Evolutionary conservation across 768 basidiomycete genomes (phyloP).

Genomic region (Cubamyces sp.): DNA sequence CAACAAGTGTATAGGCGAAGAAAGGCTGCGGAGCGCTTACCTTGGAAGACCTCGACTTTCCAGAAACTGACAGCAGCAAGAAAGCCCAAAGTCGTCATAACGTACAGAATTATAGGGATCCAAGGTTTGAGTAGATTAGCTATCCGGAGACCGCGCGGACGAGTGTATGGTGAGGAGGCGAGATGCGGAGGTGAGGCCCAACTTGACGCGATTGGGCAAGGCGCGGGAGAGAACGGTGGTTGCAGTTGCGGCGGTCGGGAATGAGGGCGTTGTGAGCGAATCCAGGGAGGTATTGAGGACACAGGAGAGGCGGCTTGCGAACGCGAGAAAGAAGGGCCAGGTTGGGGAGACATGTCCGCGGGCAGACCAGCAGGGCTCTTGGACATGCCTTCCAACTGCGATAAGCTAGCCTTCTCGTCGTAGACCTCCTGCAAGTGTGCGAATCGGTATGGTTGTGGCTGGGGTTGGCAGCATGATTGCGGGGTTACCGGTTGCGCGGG

Average conservation of each 20-base stretch:
- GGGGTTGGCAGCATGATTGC: conserved; percentile 1
- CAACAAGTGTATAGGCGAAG: background rate
- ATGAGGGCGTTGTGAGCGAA: conserved; percentile 20
- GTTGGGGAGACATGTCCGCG: conserved; percentile 12
- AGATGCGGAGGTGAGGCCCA: conserved; percentile 18
- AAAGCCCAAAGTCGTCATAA: conserved; percentile 75
- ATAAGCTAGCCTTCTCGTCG: conserved; percentile 30
- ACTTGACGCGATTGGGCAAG: conserved; percentile 24
- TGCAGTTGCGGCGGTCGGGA: conserved; percentile 14
- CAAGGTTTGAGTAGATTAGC: conserved; percentile 68
- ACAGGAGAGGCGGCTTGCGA: conserved; percentile 19
- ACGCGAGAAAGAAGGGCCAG: conserved; percentile 17
- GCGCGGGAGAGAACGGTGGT: conserved; percentile 24
- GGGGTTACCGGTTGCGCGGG: conserved; percentile 8
- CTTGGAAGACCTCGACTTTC: conserved; percentile 78
- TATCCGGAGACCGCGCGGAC: conserved; percentile 51
- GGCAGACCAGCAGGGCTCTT: conserved; percentile 14
- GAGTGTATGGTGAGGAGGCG: conserved; percentile 30
- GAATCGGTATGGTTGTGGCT: conserved; percentile 13
- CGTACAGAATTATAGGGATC: conserved; percentile 79
- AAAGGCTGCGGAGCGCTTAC: conserved; percentile 48
- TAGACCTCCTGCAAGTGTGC: conserved; percentile 24
- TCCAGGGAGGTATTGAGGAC: conserved; percentile 25
- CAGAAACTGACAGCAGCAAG: conserved; percentile 83
- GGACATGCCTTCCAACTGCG: conserved; percentile 16